These are phyloP conservation scores for Nymphaea colorata DNA, from an alignment of 164 flowering plant genomes.

Conservation along the genomic window DNA sequence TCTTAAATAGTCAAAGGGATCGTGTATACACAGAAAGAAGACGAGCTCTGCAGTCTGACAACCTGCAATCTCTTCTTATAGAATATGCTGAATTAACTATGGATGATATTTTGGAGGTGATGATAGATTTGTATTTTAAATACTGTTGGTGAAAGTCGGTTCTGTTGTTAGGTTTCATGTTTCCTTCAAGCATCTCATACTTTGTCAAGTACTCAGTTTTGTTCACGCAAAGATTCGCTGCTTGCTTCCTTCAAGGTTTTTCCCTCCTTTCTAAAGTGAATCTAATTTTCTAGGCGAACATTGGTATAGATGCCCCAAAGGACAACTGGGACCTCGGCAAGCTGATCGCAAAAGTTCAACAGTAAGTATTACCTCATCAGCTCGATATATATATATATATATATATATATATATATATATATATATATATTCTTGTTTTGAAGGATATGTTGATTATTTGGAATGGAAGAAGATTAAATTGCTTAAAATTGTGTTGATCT, in stretches of 20 bases:
- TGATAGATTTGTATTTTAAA: neutral
- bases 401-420: no score
- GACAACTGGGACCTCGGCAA: conserved; percentile 94
- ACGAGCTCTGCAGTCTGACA: conserved; percentile 84
- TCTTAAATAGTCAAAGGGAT: conserved; percentile 95
- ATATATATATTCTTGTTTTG: no score
- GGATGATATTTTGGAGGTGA: conserved; percentile 95
- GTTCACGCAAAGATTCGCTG: neutral
- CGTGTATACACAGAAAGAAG: conserved; percentile 96
- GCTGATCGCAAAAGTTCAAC: conserved; percentile 83
- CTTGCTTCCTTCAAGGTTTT: no score
- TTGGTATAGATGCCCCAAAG: conserved; percentile 72
- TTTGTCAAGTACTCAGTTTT: neutral
- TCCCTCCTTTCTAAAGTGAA: neutral
- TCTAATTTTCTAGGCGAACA: conserved; percentile 54
- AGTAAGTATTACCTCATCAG: conserved; percentile 36
- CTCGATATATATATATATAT: no score
- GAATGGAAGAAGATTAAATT: no score
- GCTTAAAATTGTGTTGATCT: neutral
- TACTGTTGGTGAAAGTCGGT: neutral
- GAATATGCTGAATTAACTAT: conserved; percentile 97
- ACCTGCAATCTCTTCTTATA: conserved; percentile 69
- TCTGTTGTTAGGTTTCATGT: neutral
- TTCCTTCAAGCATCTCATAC: neutral
- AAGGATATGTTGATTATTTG: no score